Evolutionary conservation across 371 early-diverging fungal genomes (phyloP), one percentile per base, ranked within the genome.

Genomic region (Saksenaea oblongispora): DNA sequence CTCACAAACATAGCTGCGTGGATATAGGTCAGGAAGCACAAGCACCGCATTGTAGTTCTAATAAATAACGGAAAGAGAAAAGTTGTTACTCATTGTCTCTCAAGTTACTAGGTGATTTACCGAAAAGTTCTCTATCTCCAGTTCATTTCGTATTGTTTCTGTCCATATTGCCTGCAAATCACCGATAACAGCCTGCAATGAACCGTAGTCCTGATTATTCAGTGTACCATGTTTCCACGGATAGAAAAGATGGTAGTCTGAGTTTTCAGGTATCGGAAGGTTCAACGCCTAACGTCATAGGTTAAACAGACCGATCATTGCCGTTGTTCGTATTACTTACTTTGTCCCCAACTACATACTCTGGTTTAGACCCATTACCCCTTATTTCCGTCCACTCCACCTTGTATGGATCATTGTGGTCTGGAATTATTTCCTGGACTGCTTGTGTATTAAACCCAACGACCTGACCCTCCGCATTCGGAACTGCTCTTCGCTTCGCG

Each of bases 381-480:
- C 28, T 51, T 1, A 79, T 61, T 9, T 87, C 82, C 0, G 90
- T 89, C 95, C 93, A 95, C 54, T 96, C 95, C 13, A 93, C 87
- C 58, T 88, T 85, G 66, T 90, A 93, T 10, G 96, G 94, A 66
- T 95, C 96, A 63, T 95, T 96, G 64, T 94, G 93, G 62, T 93
- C 96, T 15, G 86, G 80, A 63, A 96, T 93, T 0, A 66, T 80
- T 62, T 92, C 91, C 7, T 90, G 86, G 26, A 62, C 62, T 13
- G 88, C 76, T 36, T 84, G 83, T 10, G 82, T 65, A 65, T 95
- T 95, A 74, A 88, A 94, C 0, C 89, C 83, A 26, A 83, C 64
- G 1, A 93, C 91, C 56, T 91, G 90, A 18, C 80, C 59, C 47
- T 84, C 80, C 2, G 91, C 94, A 66, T 93, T 95, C 24, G 87